Evolutionary conservation across 371 early-diverging fungal species (phyloP).

Genomic region (Mucor circinelloides): DNA sequence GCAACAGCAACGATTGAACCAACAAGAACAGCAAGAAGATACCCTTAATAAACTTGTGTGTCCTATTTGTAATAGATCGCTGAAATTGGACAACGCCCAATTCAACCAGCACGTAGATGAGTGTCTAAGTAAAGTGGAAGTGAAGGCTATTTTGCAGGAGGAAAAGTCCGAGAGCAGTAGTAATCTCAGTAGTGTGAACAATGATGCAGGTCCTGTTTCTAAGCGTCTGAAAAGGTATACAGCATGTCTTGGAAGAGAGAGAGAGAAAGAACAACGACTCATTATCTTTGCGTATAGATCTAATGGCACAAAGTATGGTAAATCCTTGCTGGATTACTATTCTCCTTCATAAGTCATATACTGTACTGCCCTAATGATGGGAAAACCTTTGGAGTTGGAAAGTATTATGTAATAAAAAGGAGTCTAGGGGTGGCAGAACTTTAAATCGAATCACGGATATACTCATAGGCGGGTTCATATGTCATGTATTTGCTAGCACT

Average conservation of each 20-base stretch:
- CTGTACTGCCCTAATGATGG: background rate
- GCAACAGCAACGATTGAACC: background rate
- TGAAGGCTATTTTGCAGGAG: constrained; percentile 25
- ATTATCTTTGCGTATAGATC: background rate
- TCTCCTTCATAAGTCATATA: background rate
- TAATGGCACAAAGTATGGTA: constrained; percentile 1
- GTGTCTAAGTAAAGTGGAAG: constrained; percentile 41
- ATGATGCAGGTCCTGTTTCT: background rate
- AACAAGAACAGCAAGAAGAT: background rate
- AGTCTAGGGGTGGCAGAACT: too few relatives aligned
- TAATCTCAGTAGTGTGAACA: background rate
- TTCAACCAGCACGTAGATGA: constrained; percentile 48
- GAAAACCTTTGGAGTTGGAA: too few relatives aligned
- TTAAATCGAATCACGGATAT: background rate
- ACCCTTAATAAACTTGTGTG: constrained; percentile 16
- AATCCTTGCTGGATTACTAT: constrained; percentile 24
- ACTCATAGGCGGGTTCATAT: background rate
- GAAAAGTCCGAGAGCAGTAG: background rate
- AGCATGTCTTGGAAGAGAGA: background rate
- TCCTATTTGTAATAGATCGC: constrained; percentile 40
- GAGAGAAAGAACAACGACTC: background rate
- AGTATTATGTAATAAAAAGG: too few relatives aligned
- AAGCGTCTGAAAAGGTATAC: constrained; percentile 18
- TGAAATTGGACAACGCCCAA: constrained; percentile 28
- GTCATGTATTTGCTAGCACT: too few relatives aligned